These are phyloP conservation scores for Colletotrichum echinochloae DNA, from an alignment of 2,329 filamentous ascomycete species.

Conservation along the genomic window DNA sequence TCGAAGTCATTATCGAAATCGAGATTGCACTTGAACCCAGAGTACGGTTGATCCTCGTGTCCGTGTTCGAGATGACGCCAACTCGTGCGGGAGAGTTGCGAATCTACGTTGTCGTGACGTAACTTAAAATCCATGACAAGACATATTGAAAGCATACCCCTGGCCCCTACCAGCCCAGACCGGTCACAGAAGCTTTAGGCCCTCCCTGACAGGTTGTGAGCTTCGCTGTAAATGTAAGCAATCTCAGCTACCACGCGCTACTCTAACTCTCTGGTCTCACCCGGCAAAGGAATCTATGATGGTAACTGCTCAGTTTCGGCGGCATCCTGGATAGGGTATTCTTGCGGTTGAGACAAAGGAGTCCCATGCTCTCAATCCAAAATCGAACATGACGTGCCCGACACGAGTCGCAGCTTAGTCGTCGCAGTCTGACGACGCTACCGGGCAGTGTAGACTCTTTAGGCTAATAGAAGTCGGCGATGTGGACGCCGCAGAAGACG, in stretches of 20 bases:
- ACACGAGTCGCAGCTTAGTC: neutral
- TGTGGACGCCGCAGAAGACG: neutral
- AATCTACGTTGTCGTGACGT: neutral
- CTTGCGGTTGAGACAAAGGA: neutral
- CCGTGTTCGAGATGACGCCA: neutral
- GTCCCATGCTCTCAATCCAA: neutral
- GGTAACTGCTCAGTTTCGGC: neutral
- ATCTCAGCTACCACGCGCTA: neutral
- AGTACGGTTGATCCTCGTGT: neutral
- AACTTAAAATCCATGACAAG: neutral
- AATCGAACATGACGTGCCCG: too few relatives aligned
- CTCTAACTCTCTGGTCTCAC: neutral
- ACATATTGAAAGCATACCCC: neutral
- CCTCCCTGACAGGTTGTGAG: neutral
- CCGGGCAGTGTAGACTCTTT: neutral
- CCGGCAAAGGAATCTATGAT: neutral
- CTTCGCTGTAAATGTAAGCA: neutral
- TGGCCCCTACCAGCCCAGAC: neutral
- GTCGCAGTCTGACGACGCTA: neutral
- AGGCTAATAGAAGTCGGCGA: too few relatives aligned
- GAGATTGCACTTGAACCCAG: neutral
- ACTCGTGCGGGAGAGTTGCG: neutral
- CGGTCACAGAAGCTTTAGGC: too few relatives aligned
- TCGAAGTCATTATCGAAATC: neutral
- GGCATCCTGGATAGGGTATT: fast-evolving